Evolutionary conservation across 345 rosid genomes (phyloP).

Genomic region (Melaleuca quinquenervia): DNA sequence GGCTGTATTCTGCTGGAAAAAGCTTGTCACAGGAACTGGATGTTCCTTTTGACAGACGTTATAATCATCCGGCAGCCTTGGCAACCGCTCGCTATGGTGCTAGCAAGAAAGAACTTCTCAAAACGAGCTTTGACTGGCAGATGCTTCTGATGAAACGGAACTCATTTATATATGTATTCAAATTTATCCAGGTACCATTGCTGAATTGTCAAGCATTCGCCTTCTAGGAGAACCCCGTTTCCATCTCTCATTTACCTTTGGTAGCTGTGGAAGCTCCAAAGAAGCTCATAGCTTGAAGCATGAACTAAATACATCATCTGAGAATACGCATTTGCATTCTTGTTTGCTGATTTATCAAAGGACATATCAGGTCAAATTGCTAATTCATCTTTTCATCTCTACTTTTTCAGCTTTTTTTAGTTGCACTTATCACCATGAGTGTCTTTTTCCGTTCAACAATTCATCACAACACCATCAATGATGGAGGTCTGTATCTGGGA

Average conservation of each 20-base stretch:
- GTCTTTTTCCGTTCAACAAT: conserved; percentile 83
- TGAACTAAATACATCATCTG: background rate
- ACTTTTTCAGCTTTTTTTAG: conserved; percentile 74
- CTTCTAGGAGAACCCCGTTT: background rate
- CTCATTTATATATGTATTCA: conserved; percentile 85
- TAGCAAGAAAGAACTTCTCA: conserved; percentile 63
- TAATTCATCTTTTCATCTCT: conserved; percentile 5
- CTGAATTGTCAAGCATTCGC: background rate
- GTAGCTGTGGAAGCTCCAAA: background rate
- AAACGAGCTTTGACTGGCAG: conserved; percentile 76
- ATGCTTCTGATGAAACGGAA: conserved; percentile 82
- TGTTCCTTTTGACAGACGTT: conserved; percentile 72
- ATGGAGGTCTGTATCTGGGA: conserved; percentile 84
- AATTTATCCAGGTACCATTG: conserved; percentile 74
- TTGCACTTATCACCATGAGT: conserved; percentile 91
- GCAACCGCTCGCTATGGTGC: conserved; percentile 64
- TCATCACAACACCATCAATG: conserved; percentile 75
- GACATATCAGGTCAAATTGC: background rate
- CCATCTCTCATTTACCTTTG: background rate
- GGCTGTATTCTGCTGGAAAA: conserved; percentile 46
- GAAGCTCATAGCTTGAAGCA: background rate
- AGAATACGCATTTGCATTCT: background rate
- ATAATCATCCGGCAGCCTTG: conserved; percentile 90
- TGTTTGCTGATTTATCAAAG: background rate
- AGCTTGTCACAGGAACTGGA: conserved; percentile 43